Percentiles rank a stretch among this genome's conserved stretches.
Evolutionary conservation across 208 protist genomes (phyloP).

Genomic region (Borovskyia barvae): DNA sequence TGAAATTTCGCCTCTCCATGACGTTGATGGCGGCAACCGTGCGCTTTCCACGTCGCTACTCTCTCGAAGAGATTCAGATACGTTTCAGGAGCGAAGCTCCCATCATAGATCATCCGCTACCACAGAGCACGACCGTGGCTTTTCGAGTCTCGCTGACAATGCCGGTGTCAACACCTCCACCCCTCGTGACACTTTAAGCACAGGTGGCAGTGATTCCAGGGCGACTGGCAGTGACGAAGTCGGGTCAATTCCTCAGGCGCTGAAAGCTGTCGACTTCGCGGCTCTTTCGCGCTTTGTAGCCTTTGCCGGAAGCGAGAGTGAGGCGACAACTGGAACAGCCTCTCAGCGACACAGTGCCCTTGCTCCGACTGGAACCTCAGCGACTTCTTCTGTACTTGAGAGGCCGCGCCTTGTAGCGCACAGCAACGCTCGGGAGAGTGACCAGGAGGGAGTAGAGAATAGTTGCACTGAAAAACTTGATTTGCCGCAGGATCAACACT

Average conservation of each 20-base stretch:
- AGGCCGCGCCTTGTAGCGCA: neutral
- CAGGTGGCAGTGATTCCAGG: neutral
- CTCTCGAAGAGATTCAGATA: too few species aligned
- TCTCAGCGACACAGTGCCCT: neutral
- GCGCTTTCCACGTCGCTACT: too few species aligned
- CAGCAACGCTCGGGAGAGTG: too few species aligned
- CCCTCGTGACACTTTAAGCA: neutral
- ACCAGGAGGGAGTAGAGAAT: neutral
- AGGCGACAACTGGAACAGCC: neutral
- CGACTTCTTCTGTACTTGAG: neutral
- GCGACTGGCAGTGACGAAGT: neutral
- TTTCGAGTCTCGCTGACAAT: neutral
- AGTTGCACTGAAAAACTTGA: too few species aligned
- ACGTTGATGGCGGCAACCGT: too few species aligned
- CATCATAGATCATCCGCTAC: too few species aligned
- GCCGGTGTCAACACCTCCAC: neutral
- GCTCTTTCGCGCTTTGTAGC: conserved; percentile 42
- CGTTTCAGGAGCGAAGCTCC: too few species aligned
- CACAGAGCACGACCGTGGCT: too few species aligned
- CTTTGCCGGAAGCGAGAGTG: conserved; percentile 19
- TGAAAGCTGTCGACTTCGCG: conserved; percentile 22
- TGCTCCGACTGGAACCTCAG: neutral
- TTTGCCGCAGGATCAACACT: too few species aligned
- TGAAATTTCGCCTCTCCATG: too few species aligned
- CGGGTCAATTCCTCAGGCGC: neutral